Conservation (phyloP, 768 basidiomycete species). For the Pholiota conissans region DNA sequence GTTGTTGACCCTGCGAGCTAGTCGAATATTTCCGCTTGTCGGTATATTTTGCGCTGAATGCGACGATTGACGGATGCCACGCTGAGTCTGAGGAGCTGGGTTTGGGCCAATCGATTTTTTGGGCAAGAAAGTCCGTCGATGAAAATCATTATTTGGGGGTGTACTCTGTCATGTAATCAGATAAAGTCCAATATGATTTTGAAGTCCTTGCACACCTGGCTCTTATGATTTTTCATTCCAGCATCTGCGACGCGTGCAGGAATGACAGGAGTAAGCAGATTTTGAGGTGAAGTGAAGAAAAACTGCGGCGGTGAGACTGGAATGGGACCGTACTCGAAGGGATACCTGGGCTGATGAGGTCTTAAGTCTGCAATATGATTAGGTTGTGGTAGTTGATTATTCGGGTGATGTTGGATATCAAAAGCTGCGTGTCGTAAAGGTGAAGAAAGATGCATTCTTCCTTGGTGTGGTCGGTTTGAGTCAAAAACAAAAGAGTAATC, state of each 20-base stretch:
- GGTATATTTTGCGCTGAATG: background rate
- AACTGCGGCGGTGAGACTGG: background rate
- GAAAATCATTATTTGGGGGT: background rate
- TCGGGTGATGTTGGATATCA: background rate
- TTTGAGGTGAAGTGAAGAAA: constrained; percentile 1
- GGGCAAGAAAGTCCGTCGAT: background rate
- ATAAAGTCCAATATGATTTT: background rate
- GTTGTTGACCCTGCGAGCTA: constrained; percentile 46
- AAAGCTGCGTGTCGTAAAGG: background rate
- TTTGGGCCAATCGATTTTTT: background rate
- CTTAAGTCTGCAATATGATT: background rate
- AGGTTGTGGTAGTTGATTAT: background rate
- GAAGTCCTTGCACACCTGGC: background rate
- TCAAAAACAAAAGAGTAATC: constrained; percentile 63
- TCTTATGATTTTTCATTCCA: background rate
- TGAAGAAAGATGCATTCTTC: background rate
- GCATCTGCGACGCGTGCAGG: background rate
- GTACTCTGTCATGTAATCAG: background rate
- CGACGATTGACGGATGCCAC: background rate
- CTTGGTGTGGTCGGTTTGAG: constrained; percentile 2
- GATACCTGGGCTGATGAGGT: background rate
- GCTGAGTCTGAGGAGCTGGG: background rate
- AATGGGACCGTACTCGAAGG: background rate
- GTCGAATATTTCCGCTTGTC: constrained; percentile 25
- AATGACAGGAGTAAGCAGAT: background rate